Percentiles rank a stretch among this genome's conserved stretches.
Conservation (phyloP, 352 stramenopile genomes). For the Phytophthora melonis region DNA sequence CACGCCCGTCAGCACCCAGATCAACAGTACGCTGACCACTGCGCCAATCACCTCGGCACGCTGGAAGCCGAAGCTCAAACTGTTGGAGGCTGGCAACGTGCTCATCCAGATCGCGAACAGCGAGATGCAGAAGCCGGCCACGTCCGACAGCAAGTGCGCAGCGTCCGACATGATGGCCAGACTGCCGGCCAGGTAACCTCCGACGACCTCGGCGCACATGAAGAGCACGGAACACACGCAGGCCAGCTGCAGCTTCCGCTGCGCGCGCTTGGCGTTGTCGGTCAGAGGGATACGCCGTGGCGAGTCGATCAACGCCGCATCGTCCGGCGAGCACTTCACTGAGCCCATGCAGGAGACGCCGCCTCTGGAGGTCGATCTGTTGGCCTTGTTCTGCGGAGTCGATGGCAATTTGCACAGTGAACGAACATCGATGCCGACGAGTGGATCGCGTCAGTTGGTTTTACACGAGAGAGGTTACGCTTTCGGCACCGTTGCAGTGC, state of each 20-base stretch:
- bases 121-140: conserved; percentile 68
- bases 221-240: conserved; percentile 89
- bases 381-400: not conserved
- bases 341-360: not conserved
- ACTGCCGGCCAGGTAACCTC: conserved; percentile 89
- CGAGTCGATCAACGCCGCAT: not conserved
- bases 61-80: conserved; percentile 93
- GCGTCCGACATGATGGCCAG: conserved; percentile 93
- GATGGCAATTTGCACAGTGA: not conserved
- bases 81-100: conserved; percentile 60
- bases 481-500: too few species aligned
- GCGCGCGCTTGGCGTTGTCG: conserved; percentile 44
- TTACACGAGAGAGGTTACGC: too few species aligned
- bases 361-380: not conserved
- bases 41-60: conserved; percentile 94
- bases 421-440: not conserved
- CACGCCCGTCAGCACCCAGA: conserved; percentile 92
- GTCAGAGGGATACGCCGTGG: conserved; percentile 52
- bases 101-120: conserved; percentile 68
- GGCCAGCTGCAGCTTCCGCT: conserved; percentile 56
- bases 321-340: not conserved
- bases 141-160: conserved; percentile 68
- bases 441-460: not conserved
- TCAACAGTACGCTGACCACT: conserved; percentile 91
- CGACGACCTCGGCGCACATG: conserved; percentile 94